Conservation (phyloP, 345 rosid species). For the Salix udensis region DNA sequence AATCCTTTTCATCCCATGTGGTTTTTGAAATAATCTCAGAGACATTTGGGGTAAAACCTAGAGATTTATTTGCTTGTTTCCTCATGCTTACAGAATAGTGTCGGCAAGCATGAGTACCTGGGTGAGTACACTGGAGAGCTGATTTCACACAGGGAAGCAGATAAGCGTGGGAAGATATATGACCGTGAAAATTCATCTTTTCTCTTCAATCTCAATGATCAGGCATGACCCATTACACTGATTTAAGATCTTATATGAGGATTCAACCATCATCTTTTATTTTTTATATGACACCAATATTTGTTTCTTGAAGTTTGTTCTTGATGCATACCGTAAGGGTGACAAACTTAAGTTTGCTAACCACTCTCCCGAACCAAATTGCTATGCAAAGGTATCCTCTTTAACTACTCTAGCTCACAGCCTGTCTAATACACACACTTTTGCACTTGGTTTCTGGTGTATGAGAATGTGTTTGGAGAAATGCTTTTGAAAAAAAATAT, state of each 20-base stretch:
- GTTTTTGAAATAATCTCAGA: neutral
- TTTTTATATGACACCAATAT: constrained; percentile 4
- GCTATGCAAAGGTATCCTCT: constrained; percentile 85
- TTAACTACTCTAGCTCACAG: neutral
- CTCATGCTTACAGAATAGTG: constrained; percentile 62
- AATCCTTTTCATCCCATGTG: neutral
- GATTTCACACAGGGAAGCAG: constrained; percentile 97
- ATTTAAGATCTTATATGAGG: neutral
- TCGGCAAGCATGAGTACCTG: constrained; percentile 91
- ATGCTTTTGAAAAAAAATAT: no score
- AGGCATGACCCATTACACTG: constrained; percentile 44
- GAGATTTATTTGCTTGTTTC: neutral
- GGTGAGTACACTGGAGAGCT: constrained; percentile 99
- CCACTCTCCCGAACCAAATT: constrained; percentile 96
- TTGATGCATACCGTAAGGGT: constrained; percentile 97
- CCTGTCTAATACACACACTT: neutral
- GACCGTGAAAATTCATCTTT: constrained; percentile 98
- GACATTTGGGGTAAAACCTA: neutral
- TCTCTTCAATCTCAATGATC: constrained; percentile 95
- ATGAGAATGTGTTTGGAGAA: no score
- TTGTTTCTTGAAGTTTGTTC: constrained; percentile 72
- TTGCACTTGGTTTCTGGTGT: neutral
- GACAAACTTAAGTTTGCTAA: constrained; percentile 96
- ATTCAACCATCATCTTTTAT: neutral
- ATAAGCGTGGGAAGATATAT: constrained; percentile 96